Percentiles rank a stretch among this genome's conserved stretches.
Conservation (phyloP, 805 yeast genomes). For the Starmerella stigmatis region DNA sequence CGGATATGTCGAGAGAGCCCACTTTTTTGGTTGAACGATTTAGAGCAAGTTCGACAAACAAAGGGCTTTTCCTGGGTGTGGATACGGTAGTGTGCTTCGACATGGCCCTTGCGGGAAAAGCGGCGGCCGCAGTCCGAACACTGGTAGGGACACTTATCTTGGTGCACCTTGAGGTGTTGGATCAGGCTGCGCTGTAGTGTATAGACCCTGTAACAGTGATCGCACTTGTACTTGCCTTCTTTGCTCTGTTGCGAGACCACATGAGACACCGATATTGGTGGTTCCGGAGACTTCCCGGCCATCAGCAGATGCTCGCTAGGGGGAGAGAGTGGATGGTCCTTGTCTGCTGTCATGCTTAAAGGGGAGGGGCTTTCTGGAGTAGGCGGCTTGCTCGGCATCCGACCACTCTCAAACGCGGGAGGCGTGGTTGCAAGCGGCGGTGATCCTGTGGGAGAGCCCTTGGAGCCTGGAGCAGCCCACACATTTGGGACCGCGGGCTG, state of each 20-base stretch:
- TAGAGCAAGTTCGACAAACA: neutral
- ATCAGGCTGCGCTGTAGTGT: conserved; percentile 3
- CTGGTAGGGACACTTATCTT: conserved; percentile 2
- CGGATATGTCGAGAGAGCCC: neutral
- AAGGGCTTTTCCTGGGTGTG: conserved; percentile 2
- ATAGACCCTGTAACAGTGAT: neutral
- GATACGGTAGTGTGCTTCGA: conserved; percentile 1
- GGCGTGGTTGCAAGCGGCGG: too few relatives aligned
- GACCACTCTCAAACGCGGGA: too few relatives aligned
- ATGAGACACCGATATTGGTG: too few relatives aligned
- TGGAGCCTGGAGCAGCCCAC: too few relatives aligned
- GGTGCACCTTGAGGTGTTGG: conserved; percentile 1
- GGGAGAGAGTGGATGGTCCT: too few relatives aligned
- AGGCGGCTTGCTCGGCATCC: too few relatives aligned
- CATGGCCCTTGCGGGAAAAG: conserved; percentile 4
- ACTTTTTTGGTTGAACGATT: conserved; percentile 4
- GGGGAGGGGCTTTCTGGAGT: too few relatives aligned
- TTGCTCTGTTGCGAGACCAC: too few relatives aligned
- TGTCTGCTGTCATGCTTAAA: too few relatives aligned
- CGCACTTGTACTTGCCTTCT: neutral
- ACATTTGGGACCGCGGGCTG: too few relatives aligned
- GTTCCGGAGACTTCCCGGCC: too few relatives aligned
- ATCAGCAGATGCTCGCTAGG: neutral
- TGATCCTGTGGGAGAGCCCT: too few relatives aligned
- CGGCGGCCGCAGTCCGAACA: conserved; percentile 1